phyloP scores from a whole-genome alignment of 306 rosid genomes.

The Datisca glomerata region DNA sequence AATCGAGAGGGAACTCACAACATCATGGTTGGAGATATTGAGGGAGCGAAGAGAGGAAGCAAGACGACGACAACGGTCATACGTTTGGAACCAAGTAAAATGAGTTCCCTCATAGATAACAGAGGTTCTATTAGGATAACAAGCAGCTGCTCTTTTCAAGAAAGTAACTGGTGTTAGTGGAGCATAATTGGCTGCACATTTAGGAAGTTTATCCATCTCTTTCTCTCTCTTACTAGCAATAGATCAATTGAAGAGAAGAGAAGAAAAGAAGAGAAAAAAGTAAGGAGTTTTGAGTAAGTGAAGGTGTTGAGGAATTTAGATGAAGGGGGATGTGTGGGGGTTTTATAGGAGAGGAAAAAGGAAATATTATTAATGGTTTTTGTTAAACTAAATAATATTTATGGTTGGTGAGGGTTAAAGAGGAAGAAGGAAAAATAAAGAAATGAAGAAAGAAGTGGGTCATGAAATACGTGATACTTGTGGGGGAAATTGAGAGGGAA shows the following conservation, averaged over 20 bases:
- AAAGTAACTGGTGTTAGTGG: slow-evolving; percentile 65
- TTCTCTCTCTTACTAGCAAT: not conserved
- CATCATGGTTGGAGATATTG: slow-evolving; percentile 35
- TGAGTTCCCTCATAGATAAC: slow-evolving; percentile 40
- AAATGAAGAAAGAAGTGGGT: not conserved
- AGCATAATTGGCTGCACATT: slow-evolving; percentile 48
- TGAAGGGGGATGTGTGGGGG: not conserved
- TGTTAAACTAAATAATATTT: too few species aligned
- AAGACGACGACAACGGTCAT: slow-evolving; percentile 62
- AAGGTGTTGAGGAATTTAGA: not conserved
- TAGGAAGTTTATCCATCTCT: slow-evolving; percentile 44
- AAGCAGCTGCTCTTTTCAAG: slow-evolving; percentile 48
- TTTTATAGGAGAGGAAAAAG: not conserved
- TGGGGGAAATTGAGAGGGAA: not conserved
- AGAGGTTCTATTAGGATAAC: slow-evolving; percentile 48
- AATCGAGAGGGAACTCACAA: slow-evolving; percentile 31
- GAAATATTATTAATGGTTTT: not conserved
- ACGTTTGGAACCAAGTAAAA: slow-evolving; percentile 76
- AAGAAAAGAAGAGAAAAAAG: not conserved
- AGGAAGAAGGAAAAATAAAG: not conserved
- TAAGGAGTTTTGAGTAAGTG: not conserved
- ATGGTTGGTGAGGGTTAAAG: not conserved
- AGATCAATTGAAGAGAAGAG: not conserved
- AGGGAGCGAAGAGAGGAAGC: slow-evolving; percentile 74
- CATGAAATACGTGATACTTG: not conserved